Conservation (phyloP, 116 monocot genomes). For the Dioscorea cayenensis region DNA sequence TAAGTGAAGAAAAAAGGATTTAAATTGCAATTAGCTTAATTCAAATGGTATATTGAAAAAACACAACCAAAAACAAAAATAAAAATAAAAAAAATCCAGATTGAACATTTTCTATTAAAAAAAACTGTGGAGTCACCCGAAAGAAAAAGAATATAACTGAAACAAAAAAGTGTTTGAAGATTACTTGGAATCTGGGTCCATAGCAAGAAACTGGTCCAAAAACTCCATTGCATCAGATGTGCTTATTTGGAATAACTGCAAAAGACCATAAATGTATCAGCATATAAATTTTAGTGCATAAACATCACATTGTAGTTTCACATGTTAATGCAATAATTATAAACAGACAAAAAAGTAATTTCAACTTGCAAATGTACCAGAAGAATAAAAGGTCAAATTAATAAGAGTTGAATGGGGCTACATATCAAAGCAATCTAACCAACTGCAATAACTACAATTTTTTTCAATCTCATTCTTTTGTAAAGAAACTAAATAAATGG, state of each 20-base stretch:
- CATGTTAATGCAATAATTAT: too few relatives aligned
- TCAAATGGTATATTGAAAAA: not conserved
- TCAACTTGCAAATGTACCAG: not conserved
- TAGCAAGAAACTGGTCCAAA: slow-evolving; percentile 66
- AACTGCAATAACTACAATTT: too few relatives aligned
- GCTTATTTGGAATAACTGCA: slow-evolving; percentile 58
- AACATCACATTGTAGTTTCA: too few relatives aligned
- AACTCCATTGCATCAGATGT: slow-evolving; percentile 77
- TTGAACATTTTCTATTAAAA: not conserved
- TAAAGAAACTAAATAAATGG: too few relatives aligned
- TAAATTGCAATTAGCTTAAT: not conserved
- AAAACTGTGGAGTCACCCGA: not conserved
- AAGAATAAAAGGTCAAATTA: not conserved
- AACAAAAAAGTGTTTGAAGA: not conserved
- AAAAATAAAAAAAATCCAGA: not conserved
- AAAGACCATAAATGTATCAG: not conserved
- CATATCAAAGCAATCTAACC: not conserved
- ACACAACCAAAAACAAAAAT: not conserved
- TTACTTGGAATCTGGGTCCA: slow-evolving; percentile 89
- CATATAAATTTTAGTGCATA: too few relatives aligned
- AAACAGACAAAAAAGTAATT: not conserved
- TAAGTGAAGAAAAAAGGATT: not conserved
- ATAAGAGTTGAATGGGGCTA: not conserved
- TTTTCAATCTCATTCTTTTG: too few relatives aligned
- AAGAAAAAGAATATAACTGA: not conserved